phyloP scores from a whole-genome alignment of 1,284 basidiomycete species.

The Malassezia yamatoensis region DNA sequence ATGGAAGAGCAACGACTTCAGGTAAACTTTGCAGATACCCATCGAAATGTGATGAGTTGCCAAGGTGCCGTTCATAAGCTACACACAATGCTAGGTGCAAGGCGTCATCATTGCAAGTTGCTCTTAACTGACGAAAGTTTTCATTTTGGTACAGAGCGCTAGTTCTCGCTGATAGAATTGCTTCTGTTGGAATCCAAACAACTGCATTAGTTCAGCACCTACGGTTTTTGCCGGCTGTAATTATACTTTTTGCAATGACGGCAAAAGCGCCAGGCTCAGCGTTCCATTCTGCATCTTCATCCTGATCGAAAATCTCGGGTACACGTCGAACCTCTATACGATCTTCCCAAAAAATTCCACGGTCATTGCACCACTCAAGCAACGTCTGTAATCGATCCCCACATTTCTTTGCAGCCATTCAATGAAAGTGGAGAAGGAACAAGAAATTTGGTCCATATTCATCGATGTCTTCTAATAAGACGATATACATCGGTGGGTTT shows the following conservation, averaged over 20 bases:
- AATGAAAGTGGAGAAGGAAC: background rate
- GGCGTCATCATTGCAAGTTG: background rate
- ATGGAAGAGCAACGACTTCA: conserved; percentile 18
- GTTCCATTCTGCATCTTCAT: background rate
- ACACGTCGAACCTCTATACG: background rate
- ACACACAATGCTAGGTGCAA: conserved; percentile 31
- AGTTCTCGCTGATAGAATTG: conserved; percentile 1
- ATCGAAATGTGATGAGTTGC: conserved; percentile 18
- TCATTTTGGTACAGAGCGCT: background rate
- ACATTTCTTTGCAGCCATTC: background rate
- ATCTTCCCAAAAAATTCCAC: background rate
- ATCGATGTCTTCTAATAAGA: conserved; percentile 2
- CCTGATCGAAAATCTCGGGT: background rate
- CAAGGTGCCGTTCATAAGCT: conserved; percentile 26
- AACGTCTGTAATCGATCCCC: background rate
- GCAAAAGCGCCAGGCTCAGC: conserved; percentile 1
- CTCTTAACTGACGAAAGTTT: background rate
- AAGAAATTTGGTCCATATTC: background rate
- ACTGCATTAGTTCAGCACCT: background rate
- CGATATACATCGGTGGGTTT: conserved; percentile 15
- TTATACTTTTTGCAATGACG: background rate
- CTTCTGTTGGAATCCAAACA: conserved; percentile 1
- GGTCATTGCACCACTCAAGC: background rate
- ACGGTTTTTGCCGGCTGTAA: background rate
- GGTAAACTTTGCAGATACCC: conserved; percentile 25